phyloP scores from a whole-genome alignment of 805 yeast genomes.

The Starmera amethionina region DNA sequence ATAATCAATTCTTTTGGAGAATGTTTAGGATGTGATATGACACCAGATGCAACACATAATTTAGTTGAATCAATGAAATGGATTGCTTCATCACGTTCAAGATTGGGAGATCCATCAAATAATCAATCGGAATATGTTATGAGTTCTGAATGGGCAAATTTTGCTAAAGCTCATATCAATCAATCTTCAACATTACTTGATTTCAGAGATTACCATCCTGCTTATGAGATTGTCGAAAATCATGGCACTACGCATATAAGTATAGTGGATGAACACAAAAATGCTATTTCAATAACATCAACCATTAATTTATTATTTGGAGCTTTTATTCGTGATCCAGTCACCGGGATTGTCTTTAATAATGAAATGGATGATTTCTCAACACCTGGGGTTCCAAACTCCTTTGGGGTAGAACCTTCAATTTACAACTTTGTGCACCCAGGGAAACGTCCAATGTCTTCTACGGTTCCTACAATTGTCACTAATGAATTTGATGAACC shows the following conservation, averaged over 20 bases:
- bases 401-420: slow-evolving; percentile 77
- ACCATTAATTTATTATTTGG: slow-evolving; percentile 84
- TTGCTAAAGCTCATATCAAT: slow-evolving; percentile 39
- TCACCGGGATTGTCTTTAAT: slow-evolving; percentile 76
- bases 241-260: slow-evolving; percentile 89
- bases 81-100: slow-evolving; percentile 81
- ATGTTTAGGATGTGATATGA: slow-evolving; percentile 35
- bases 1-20: slow-evolving; percentile 41
- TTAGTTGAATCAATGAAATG: slow-evolving; percentile 86
- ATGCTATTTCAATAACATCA: slow-evolving; percentile 82
- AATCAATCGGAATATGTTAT: slow-evolving; percentile 33
- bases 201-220: slow-evolving; percentile 73
- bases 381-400: slow-evolving; percentile 55
- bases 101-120: slow-evolving; percentile 61
- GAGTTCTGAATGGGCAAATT: slow-evolving; percentile 44
- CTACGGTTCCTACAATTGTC: slow-evolving; percentile 70
- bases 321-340: slow-evolving; percentile 66
- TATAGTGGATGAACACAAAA: slow-evolving; percentile 60
- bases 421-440: slow-evolving; percentile 70
- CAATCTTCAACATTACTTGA: slow-evolving; percentile 44
- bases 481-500: slow-evolving; percentile 36
- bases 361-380: slow-evolving; percentile 95
- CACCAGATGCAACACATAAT: slow-evolving; percentile 47
- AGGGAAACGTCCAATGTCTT: slow-evolving; percentile 73
- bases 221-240: slow-evolving; percentile 66